phyloP scores from a whole-genome alignment of 371 early-diverging fungal species.

The Funneliformis caledonium region DNA sequence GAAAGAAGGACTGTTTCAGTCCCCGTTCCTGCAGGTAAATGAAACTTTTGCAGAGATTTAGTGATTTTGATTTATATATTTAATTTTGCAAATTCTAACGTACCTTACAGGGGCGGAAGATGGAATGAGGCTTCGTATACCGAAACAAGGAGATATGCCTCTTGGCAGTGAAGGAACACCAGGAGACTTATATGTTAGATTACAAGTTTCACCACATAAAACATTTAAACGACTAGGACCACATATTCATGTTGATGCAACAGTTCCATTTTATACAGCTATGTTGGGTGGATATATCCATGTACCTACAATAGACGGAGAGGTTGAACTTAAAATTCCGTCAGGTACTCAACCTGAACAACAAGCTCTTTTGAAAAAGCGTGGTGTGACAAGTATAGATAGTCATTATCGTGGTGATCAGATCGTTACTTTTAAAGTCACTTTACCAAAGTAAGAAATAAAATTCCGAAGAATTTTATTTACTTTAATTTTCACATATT shows the following conservation, averaged over 20 bases:
- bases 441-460: constrained; percentile 66
- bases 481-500: not conserved
- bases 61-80: not conserved
- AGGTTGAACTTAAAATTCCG: constrained; percentile 86
- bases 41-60: not conserved
- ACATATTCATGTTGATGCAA: constrained; percentile 73
- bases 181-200: constrained; percentile 83
- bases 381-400: constrained; percentile 72
- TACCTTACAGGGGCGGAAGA: constrained; percentile 63
- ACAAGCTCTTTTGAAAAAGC: constrained; percentile 69
- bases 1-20: constrained; percentile 73
- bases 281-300: constrained; percentile 84
- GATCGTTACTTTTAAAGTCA: constrained; percentile 79
- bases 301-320: constrained; percentile 91
- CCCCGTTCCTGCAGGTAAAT: constrained; percentile 80
- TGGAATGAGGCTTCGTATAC: constrained; percentile 74
- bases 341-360: constrained; percentile 90
- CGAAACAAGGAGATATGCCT: constrained; percentile 88
- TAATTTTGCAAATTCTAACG: not conserved
- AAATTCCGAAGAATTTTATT: not conserved
- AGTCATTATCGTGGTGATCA: constrained; percentile 78
- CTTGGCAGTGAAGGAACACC: constrained; percentile 68
- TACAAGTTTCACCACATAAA: constrained; percentile 74
- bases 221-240: constrained; percentile 79
- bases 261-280: constrained; percentile 83